Conservation (phyloP, 2,329 filamentous ascomycete genomes). For the Colletotrichum godetiae region DNA sequence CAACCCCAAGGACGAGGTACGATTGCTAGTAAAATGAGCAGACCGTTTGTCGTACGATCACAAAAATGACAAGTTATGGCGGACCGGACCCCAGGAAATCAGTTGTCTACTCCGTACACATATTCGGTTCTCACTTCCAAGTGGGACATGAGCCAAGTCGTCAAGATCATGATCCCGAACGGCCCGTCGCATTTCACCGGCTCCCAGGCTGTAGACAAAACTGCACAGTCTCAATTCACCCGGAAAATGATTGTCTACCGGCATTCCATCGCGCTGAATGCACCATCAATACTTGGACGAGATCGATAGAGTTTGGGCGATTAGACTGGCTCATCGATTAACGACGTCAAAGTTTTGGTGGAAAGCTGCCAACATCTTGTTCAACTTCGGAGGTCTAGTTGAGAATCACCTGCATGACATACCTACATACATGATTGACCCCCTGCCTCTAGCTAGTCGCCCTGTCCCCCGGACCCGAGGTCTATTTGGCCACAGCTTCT, state of each 20-base stretch:
- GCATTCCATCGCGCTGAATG: neutral
- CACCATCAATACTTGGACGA: neutral
- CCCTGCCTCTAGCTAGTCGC: conserved; percentile 22
- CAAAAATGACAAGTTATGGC: neutral
- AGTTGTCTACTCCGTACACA: neutral
- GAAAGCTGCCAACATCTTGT: neutral
- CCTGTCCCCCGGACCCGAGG: neutral
- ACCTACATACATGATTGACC: conserved; percentile 27
- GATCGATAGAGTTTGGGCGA: conserved; percentile 1
- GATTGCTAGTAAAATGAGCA: neutral
- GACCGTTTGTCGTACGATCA: conserved; percentile 11
- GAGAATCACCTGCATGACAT: conserved; percentile 30
- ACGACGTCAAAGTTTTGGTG: neutral
- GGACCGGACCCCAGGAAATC: neutral
- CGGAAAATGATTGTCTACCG: neutral
- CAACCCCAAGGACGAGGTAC: conserved; percentile 2
- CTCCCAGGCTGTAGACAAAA: neutral
- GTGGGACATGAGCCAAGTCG: neutral
- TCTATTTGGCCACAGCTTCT: neutral
- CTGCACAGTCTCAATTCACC: neutral
- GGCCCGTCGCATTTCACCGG: neutral
- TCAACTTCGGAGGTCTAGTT: conserved; percentile 16
- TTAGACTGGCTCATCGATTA: neutral
- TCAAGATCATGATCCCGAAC: neutral
- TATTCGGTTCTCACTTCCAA: neutral